Evolutionary conservation across 2,329 filamentous ascomycete genomes (phyloP), one percentile per base, ranked within the genome.

Genomic region (Diaporthe sp.): DNA sequence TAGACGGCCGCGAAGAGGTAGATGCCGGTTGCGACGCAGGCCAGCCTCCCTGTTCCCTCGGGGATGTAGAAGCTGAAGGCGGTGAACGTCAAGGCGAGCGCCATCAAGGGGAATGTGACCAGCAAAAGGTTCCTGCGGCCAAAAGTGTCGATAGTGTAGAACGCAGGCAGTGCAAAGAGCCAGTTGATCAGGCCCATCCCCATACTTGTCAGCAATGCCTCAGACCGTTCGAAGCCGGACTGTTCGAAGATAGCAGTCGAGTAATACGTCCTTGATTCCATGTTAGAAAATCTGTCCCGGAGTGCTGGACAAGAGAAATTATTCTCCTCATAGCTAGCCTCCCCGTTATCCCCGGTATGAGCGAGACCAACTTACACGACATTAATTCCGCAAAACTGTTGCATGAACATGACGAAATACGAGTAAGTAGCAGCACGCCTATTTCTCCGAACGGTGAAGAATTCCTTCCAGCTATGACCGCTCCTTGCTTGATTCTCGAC

Each of bases 91-190:
- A 34, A 67, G 17, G 34, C 51, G n/a, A 44, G 62, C 34, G 73
- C 28, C 73, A 75, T 75, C 57, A 72, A 31, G 8, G 73, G 73
- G 57, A 75, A 75, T 4, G 73, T 75, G 22, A 75, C 59, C 17
- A 75, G 73, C 42, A 75, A 34, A 5, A 67, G 6, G 10, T 67
- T 67, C 19, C 92, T 88, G 46, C 92, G 89, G n/a, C 91, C 92
- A 77, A 89, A 92, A 0, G 91, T 93, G 79, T 93, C 92, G 92
- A 67, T 67, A 7, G 62, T 93, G 86, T 88, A 91, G 77, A 92
- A 86, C 7, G 91, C 90, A 0, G 90, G 91, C 82, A 90, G 91
- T n/a, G 91, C 89, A 77, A 92, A 93, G 65, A 93, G 75, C 81
- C 92, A 92, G 83, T 93, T 93, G 76, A 93, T 86, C 31, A 92